These are phyloP conservation scores for Termitomyces sp. DNA, from an alignment of 768 basidiomycete species.

Conservation along the genomic window DNA sequence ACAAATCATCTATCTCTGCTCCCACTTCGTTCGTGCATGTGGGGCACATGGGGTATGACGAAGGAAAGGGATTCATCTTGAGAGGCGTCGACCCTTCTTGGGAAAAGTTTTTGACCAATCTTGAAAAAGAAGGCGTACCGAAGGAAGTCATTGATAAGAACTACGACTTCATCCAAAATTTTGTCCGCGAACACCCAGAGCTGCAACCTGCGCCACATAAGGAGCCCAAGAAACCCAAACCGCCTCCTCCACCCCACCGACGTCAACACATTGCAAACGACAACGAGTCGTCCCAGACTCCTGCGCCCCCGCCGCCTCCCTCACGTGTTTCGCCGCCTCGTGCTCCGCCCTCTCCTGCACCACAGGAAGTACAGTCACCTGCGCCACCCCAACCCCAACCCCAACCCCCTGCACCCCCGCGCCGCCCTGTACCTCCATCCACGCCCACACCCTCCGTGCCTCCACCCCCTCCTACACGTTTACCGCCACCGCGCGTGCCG, in stretches of 20 bases:
- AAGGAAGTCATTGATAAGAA: constrained; percentile 67
- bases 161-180: constrained; percentile 87
- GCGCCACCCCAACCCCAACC: neutral
- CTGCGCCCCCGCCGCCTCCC: constrained; percentile 4
- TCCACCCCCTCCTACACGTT: constrained; percentile 14
- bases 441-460: constrained; percentile 9
- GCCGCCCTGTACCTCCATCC: constrained; percentile 1
- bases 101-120: constrained; percentile 61
- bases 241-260: constrained; percentile 46
- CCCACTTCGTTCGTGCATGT: constrained; percentile 87
- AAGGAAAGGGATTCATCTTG: constrained; percentile 80
- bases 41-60: constrained; percentile 93
- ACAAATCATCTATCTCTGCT: constrained; percentile 88
- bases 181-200: constrained; percentile 51
- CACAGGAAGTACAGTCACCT: constrained; percentile 7
- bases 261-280: constrained; percentile 28
- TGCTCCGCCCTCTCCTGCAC: constrained; percentile 7
- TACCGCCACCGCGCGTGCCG: constrained; percentile 13
- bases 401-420: constrained; percentile 2
- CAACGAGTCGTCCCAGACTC: constrained; percentile 19
- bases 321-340: constrained; percentile 14
- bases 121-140: constrained; percentile 62
- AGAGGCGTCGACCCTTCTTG: constrained; percentile 88
- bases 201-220: constrained; percentile 21
- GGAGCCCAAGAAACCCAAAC: constrained; percentile 37